phyloP scores from a whole-genome alignment of 805 yeast genomes.

The Wickerhamomyces subpelliculosus region DNA sequence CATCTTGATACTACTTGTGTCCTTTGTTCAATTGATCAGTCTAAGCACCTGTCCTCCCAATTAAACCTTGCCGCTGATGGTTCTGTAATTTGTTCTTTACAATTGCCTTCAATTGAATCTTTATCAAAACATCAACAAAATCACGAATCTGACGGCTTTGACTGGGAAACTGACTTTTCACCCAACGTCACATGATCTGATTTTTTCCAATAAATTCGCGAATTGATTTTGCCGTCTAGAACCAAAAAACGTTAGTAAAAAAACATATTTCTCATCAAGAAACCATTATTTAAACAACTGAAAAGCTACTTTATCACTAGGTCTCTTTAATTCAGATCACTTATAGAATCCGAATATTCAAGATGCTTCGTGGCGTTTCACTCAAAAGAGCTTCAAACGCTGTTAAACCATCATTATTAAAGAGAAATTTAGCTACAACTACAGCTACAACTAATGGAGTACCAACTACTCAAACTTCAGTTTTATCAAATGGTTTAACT shows the following conservation, averaged over 20 bases:
- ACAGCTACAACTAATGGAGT: slow-evolving; percentile 6
- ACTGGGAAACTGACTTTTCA: too few species aligned
- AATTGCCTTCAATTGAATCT: too few species aligned
- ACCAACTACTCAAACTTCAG: slow-evolving; percentile 58
- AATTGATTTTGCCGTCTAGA: background rate
- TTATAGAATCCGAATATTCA: background rate
- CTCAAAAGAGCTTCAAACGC: background rate
- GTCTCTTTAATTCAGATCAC: background rate
- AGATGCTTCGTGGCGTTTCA: background rate
- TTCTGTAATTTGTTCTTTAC: too few species aligned
- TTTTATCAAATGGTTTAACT: slow-evolving; percentile 84
- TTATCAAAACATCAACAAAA: too few species aligned
- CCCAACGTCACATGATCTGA: background rate
- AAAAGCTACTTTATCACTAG: too few species aligned
- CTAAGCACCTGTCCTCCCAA: too few species aligned
- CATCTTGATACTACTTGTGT: slow-evolving; percentile 12
- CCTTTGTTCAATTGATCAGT: too few species aligned
- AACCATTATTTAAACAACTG: background rate
- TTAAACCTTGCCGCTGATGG: too few species aligned
- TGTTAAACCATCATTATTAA: background rate
- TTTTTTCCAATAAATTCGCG: background rate
- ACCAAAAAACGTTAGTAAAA: background rate
- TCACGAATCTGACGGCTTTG: too few species aligned
- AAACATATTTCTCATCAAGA: too few species aligned
- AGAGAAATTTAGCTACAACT: slow-evolving; percentile 1